Evolutionary conservation across 768 basidiomycete species (phyloP).

Genomic region (Chalciporus piperatus): DNA sequence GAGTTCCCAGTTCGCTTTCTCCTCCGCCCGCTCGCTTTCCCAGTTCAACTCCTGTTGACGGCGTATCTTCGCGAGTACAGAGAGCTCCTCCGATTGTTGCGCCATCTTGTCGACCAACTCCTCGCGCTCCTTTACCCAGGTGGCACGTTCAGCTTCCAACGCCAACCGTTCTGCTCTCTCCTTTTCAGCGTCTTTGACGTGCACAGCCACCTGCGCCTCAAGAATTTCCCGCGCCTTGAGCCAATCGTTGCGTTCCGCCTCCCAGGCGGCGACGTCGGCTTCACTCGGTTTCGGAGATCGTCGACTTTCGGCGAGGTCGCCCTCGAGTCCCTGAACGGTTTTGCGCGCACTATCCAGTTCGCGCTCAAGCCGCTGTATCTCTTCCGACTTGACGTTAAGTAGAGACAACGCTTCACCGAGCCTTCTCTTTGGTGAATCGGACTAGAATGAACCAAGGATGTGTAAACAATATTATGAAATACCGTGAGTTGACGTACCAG

Average conservation of each 20-base stretch:
- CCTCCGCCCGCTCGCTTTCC: slow-evolving; percentile 20
- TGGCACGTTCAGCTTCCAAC: slow-evolving; percentile 17
- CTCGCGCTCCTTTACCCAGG: slow-evolving; percentile 19
- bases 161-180: slow-evolving; percentile 6
- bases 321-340: not conserved
- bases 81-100: slow-evolving; percentile 10
- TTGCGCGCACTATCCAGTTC: slow-evolving; percentile 19
- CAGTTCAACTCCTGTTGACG: slow-evolving; percentile 12
- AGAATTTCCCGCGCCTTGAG: slow-evolving; percentile 18
- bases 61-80: slow-evolving; percentile 1
- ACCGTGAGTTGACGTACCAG: slow-evolving; percentile 17
- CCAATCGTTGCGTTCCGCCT: slow-evolving; percentile 29
- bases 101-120: not conserved
- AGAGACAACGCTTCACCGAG: slow-evolving; percentile 42
- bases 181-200: slow-evolving; percentile 17
- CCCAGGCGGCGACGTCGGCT: slow-evolving; percentile 17
- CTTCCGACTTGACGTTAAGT: slow-evolving; percentile 51
- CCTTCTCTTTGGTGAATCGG: slow-evolving; percentile 31
- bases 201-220: slow-evolving; percentile 12
- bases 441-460: slow-evolving; percentile 7
- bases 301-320: slow-evolving; percentile 10
- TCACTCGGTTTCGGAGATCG: slow-evolving; percentile 14
- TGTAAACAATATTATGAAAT: not conserved
- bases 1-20: slow-evolving; percentile 32
- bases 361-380: slow-evolving; percentile 41